These are phyloP conservation scores for Haematococcus lacustris DNA, from an alignment of 139 green algal species.

Conservation along the genomic window DNA sequence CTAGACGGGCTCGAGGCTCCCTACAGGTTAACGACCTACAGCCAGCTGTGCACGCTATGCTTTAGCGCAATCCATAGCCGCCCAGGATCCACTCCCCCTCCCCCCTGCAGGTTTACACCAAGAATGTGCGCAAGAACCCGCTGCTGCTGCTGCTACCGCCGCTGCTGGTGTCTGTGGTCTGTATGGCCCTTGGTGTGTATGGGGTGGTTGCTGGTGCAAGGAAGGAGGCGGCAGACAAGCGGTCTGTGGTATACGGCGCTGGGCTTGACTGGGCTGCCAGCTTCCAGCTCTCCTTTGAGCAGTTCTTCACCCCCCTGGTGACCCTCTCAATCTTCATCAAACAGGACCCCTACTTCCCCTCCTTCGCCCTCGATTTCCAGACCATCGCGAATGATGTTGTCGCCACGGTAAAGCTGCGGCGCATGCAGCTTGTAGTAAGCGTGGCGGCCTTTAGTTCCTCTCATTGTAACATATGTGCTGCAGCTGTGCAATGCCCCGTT, in stretches of 20 bases:
- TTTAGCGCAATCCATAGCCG: too few species aligned
- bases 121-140: not conserved
- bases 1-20: too few species aligned
- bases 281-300: slow-evolving; percentile 6
- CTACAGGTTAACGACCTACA: too few species aligned
- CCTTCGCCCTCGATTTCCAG: not conserved
- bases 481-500: too few species aligned
- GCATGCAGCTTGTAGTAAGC: too few species aligned
- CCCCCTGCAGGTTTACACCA: not conserved
- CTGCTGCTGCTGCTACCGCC: slow-evolving; percentile 8
- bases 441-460: too few species aligned
- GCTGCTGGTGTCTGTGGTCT: not conserved
- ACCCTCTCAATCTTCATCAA: slow-evolving; percentile 4
- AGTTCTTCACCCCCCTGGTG: slow-evolving; percentile 1
- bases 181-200: slow-evolving; percentile 2
- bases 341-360: not conserved
- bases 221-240: not conserved
- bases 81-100: too few species aligned
- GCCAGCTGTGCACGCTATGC: too few species aligned
- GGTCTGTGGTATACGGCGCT: not conserved
- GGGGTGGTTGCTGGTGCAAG: not conserved
- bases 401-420: not conserved
- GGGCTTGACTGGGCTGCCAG: slow-evolving; percentile 5
- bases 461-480: too few species aligned
- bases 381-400: not conserved